Evolutionary conservation across 495 filamentous ascomycete species (phyloP).

Genomic region (Daldinia decipiens): DNA sequence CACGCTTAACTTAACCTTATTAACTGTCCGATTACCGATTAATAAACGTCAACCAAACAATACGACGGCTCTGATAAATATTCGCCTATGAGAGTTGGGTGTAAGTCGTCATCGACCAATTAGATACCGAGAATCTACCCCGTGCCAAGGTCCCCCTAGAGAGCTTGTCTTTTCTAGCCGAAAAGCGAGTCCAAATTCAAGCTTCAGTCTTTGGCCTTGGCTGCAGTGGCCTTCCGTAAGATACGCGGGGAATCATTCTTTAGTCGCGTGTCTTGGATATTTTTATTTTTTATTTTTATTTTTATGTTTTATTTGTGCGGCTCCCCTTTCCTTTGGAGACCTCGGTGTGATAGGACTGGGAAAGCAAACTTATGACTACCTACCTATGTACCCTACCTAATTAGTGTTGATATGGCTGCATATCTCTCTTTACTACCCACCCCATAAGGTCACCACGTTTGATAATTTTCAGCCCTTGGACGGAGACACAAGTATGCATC

Average conservation of each 20-base stretch:
- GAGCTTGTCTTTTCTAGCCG: slow-evolving; percentile 18
- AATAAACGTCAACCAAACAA: no score
- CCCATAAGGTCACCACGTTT: neutral
- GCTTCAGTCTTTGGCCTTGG: slow-evolving; percentile 7
- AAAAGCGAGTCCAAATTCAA: slow-evolving; percentile 21
- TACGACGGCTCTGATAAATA: neutral
- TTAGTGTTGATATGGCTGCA: no score
- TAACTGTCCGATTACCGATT: no score
- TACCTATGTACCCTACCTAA: no score
- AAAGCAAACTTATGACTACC: neutral
- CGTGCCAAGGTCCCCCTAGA: slow-evolving; percentile 34
- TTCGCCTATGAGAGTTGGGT: slow-evolving; percentile 2
- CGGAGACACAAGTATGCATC: neutral
- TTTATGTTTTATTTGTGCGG: neutral
- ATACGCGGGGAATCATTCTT: neutral
- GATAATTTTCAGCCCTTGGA: neutral
- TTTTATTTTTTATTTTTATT: neutral
- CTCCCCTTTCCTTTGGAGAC: neutral
- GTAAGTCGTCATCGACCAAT: slow-evolving; percentile 19
- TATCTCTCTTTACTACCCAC: neutral
- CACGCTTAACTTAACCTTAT: slow-evolving; percentile 20
- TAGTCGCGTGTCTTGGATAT: neutral
- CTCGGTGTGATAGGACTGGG: neutral
- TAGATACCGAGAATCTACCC: slow-evolving; percentile 28
- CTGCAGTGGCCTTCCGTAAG: neutral